Evolutionary conservation across 306 rosid genomes (phyloP), one percentile per base, ranked within the genome.

Genomic region (Hippophae gyantsensis): DNA sequence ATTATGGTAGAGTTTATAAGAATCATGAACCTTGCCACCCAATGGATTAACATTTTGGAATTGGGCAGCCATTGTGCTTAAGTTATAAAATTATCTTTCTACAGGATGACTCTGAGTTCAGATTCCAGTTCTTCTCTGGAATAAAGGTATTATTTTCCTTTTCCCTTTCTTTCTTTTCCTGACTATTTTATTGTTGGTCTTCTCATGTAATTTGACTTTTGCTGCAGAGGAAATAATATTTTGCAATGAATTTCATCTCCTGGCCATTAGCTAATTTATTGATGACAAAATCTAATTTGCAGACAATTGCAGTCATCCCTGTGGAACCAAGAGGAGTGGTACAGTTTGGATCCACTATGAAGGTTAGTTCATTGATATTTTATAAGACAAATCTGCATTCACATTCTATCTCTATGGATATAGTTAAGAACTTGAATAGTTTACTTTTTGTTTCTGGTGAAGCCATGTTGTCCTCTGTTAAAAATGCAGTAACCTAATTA

Each of bases 291-390:
- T 57, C 23, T 70, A 65, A 56, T 68, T 74, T 78, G 78, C 76
- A 90, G 97, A 86, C 97, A 23, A 76, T 86, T 61, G 88, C 72
- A 9, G 77, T 69, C 32, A 64, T 90, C 54, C 82, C 94, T 5
- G 75, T 84, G 54, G 80, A 72, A 63, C 70, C 77, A 14, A 52
- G 61, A 9, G 97, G 97, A 68, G 90, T 86, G 48, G 67, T 75
- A 56, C 88, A 80, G 61, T 76, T 90, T 46, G 97, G 97, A 76
- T 86, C 95, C 57, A 84, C 69, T 51, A 57, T 81, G 48, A 82
- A 80, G 94, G 97, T 86, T 54, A 69, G 83, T 69, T 56, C 11
- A 7, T 40, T 42, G 45, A 43, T 63, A 63, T 54, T 6, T 41
- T 49, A 27, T 1, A 27, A 12, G 9, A 46, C 12, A 46, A 46